Evolutionary conservation across 2,329 filamentous ascomycete genomes (phyloP).

Genomic region (Pseudogymnoascus sp.): DNA sequence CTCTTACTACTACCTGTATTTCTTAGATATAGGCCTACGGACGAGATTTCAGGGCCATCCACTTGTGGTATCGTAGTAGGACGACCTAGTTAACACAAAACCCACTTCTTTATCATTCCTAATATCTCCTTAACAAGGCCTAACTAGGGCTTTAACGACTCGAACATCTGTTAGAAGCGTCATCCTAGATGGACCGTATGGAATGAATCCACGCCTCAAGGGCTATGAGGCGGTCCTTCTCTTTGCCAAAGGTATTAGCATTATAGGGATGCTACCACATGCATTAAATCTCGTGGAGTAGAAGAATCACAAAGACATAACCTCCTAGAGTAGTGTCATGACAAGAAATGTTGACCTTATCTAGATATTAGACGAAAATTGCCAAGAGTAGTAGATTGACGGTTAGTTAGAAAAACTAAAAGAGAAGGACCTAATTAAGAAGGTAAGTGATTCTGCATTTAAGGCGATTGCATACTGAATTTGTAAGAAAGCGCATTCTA

Average conservation of each 20-base stretch:
- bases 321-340: background rate
- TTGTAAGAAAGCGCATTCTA: background rate
- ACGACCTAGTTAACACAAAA: constrained; percentile 4
- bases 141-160: background rate
- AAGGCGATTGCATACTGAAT: background rate
- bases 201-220: constrained; percentile 12
- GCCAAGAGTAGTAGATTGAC: background rate
- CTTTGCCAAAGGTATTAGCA: constrained; percentile 17
- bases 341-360: background rate
- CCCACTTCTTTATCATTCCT: constrained; percentile 10
- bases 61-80: constrained; percentile 12
- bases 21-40: background rate
- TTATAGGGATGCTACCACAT: constrained; percentile 16
- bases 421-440: background rate
- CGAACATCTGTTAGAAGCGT: background rate
- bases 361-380: background rate
- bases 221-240: constrained; percentile 16
- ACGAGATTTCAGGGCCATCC: constrained; percentile 4
- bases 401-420: background rate
- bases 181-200: constrained; percentile 15
- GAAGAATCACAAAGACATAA: background rate
- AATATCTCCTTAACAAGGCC: background rate
- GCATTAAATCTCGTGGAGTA: background rate
- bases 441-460: background rate
- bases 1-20: constrained; percentile 2